Percentiles rank a stretch among this genome's conserved stretches.
These are phyloP conservation scores for Prototheca cutis DNA, from an alignment of 163 green algal genomes.

Conservation along the genomic window DNA sequence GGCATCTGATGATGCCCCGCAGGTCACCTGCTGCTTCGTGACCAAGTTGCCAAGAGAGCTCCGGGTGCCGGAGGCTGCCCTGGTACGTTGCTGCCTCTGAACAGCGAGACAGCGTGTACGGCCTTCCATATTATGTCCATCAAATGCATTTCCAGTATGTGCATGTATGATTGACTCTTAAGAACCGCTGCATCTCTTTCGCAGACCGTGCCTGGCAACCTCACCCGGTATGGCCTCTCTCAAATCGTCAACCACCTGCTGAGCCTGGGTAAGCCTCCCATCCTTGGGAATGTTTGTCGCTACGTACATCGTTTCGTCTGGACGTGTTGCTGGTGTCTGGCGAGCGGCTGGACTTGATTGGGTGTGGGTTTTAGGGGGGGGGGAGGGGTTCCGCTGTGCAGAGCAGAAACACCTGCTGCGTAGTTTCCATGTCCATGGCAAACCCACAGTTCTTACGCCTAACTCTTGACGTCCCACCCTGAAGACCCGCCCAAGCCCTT, in stretches of 20 bases:
- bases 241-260: conserved; percentile 94
- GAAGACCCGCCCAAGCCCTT: conserved; percentile 64
- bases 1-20: conserved; percentile 33
- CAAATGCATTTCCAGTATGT: too few relatives aligned
- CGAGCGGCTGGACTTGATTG: too few relatives aligned
- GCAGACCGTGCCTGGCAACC: conserved; percentile 71
- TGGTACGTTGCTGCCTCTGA: conserved; percentile 37
- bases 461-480: neutral
- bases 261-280: conserved; percentile 47
- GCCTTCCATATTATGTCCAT: conserved; percentile 2
- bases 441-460: neutral
- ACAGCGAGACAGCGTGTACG: too few relatives aligned
- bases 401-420: too few relatives aligned
- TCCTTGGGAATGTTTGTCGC: too few relatives aligned
- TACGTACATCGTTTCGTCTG: too few relatives aligned
- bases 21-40: conserved; percentile 57
- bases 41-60: conserved; percentile 56
- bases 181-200: neutral
- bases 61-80: conserved; percentile 41
- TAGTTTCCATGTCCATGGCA: too few relatives aligned
- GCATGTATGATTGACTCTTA: neutral
- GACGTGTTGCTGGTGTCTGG: too few relatives aligned
- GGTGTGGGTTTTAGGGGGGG: too few relatives aligned
- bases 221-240: conserved; percentile 89
- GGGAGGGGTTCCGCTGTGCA: too few relatives aligned